Evolutionary conservation across 768 basidiomycete genomes (phyloP), one percentile per base, ranked within the genome.

Genomic region (button mushroom (Agaricus bisporus)): DNA sequence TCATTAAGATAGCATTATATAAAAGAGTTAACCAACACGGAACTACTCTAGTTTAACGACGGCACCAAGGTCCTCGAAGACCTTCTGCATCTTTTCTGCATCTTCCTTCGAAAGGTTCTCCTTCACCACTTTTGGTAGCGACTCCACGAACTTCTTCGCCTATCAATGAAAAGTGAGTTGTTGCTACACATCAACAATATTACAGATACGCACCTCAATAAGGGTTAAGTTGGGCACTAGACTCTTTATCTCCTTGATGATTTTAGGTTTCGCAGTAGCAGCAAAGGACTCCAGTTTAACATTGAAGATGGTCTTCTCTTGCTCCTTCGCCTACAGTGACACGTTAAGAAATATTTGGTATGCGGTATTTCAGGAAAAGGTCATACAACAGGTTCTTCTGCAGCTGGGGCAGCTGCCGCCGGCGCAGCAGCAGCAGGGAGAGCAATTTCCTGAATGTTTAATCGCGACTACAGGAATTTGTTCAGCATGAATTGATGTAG

Each of bases 71-170:
- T 73, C 83, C 71, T 90, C 85, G 71, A 99, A 88, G n/a, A 83
- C 82, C 68, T 85, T 85, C 73, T 95, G 82, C 66, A 99, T 75
- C 73, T 98, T 98, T 70, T 98, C 97, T 2, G 95, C 95, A 37
- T 99, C 97, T 61, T 99, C 97, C 71, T 99, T 99, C 20, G 91
- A 77, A 55, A 97, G 65, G 68, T 91, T 91, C 73, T 98, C 97
- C 73, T 98, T 99, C 63, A 99, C 74, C 4, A 86, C 72, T 72
- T 98, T 87, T 20, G 97, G 97, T 60, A 91, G 70, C 15, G 91
- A 92, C 71, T 99, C 97, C 42, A 98, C 97, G 63, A 98, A 95
- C 72, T 97, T 99, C 82, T 99, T 99, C 22, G 97, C 97, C 97
- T 99, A 64, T 32, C 58, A 65, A 59, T 35, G 57, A 55, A 55